Evolutionary conservation across 495 filamentous ascomycete genomes (phyloP), one percentile per base, ranked within the genome.

Genomic region (Gamarada debralockiae): DNA sequence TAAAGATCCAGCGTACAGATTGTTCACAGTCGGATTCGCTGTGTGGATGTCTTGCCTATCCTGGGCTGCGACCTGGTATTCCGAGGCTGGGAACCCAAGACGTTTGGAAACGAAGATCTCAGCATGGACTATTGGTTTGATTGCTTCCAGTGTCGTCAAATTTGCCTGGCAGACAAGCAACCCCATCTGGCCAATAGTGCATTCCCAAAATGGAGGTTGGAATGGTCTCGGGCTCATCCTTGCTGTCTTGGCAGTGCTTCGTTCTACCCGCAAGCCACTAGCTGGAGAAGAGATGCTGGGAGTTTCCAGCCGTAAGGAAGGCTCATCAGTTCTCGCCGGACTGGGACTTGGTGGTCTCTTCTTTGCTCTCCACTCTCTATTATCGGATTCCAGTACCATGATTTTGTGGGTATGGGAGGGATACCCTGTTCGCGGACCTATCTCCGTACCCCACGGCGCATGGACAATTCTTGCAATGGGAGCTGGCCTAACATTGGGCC

Each of bases 341-440:
- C 53, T 95, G 48, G 89, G 95, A 43, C 69, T 97, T 48, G 91
- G 78, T 33, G 95, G 89, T 47, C 65, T 97, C 17, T 74, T 96
- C 60, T 99, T 97, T 59, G 89, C 77, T n/a, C 73, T 97, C 62
- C 92, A 97, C 62, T 96, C 91, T 2, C 77, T 97, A 13, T 77
- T 99, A 22, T 95, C 93, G 0, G 95, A 99, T 65, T 97, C 92
- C 0, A 97, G 93, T 70, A 99, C 95, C 25, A 97, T 97, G 91
- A 96, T 97, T 53, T 77, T 90, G 21, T 99, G 95, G 95, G 89
- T 88, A n/a, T 99, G 95, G 95, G 90, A 96, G 55, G 95, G 95
- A 15, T 97, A 88, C 61, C 95, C 95, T 34, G 80, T 97, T 45
- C 80, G 87, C 41, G 95, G 95, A 3, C 95, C 95, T 3, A 79